A percentile compares a stretch with the other conserved stretches of the same genome.
Conservation (phyloP, 2,329 filamentous ascomycete genomes). For the Cytospora schulzeri region DNA sequence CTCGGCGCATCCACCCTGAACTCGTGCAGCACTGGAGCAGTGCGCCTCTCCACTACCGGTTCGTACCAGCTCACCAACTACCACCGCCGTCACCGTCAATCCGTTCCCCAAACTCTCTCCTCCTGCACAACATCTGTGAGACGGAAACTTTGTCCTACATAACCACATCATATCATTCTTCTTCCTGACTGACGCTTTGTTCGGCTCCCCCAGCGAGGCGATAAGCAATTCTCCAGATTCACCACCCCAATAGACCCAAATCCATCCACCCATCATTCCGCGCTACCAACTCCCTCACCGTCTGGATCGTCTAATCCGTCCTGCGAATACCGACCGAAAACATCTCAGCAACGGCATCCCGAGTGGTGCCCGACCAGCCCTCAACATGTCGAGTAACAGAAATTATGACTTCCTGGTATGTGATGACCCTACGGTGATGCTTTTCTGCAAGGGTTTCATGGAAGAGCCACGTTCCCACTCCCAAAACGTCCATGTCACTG, state of each 20-base stretch:
- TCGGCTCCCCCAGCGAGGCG: background rate
- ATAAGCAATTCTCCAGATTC: background rate
- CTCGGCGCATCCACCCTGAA: constrained; percentile 15
- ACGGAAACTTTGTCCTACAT: constrained; percentile 18
- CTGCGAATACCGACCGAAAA: constrained; percentile 13
- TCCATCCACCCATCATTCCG: background rate
- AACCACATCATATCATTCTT: constrained; percentile 15
- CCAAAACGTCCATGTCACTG: constrained; percentile 17
- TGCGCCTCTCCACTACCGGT: constrained; percentile 4
- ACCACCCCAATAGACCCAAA: background rate
- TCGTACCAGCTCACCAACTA: constrained; percentile 4
- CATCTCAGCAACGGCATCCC: constrained; percentile 19
- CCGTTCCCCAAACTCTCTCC: background rate
- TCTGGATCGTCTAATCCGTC: constrained; percentile 12
- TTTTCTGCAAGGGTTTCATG: constrained; percentile 21
- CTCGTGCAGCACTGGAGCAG: constrained; percentile 5
- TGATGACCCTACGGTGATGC: constrained; percentile 35
- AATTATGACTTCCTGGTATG: constrained; percentile 99
- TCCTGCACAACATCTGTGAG: constrained; percentile 21
- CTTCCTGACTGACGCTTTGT: background rate
- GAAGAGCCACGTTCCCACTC: constrained; percentile 28
- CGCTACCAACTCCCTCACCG: constrained; percentile 2
- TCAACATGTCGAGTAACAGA: constrained; percentile 88
- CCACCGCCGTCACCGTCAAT: constrained; percentile 17
- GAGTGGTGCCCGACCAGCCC: constrained; percentile 23